Conservation (phyloP, 257 asterid genomes). For the Prunella vulgaris region DNA sequence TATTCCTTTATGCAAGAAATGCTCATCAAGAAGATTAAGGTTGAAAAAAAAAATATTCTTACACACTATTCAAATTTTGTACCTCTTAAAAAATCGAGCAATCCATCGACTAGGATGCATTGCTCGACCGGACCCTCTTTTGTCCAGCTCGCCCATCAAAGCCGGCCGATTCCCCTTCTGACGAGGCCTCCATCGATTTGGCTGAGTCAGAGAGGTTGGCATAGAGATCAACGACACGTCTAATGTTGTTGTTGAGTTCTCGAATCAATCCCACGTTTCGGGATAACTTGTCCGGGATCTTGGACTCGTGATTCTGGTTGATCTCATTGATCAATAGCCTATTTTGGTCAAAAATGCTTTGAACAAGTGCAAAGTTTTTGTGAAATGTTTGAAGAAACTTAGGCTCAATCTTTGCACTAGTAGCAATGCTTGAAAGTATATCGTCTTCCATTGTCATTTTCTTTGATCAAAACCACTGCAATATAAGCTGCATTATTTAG, state of each 20-base stretch:
- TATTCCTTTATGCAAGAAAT: slow-evolving; percentile 8
- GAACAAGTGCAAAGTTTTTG: slow-evolving; percentile 45
- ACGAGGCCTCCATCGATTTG: slow-evolving; percentile 40
- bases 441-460: slow-evolving; percentile 38
- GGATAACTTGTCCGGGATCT: slow-evolving; percentile 39
- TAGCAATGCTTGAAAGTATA: slow-evolving; percentile 36
- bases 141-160: slow-evolving; percentile 40
- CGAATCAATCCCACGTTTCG: slow-evolving; percentile 49
- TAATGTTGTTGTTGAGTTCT: slow-evolving; percentile 55
- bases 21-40: slow-evolving; percentile 9
- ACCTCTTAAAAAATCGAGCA: slow-evolving; percentile 8
- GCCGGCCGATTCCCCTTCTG: slow-evolving; percentile 47
- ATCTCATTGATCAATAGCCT: slow-evolving; percentile 48
- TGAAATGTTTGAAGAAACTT: slow-evolving; percentile 43
- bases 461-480: slow-evolving; percentile 24
- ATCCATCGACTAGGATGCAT: slow-evolving; percentile 11
- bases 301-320: slow-evolving; percentile 53
- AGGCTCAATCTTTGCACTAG: slow-evolving; percentile 32
- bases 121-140: slow-evolving; percentile 38
- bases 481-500: neutral
- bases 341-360: slow-evolving; percentile 51
- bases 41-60: neutral
- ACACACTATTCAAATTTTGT: slow-evolving; percentile 12
- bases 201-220: slow-evolving; percentile 41
- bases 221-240: slow-evolving; percentile 51